Conservation (phyloP, 2,329 filamentous ascomycete genomes). For the Calonectria crousiana region DNA sequence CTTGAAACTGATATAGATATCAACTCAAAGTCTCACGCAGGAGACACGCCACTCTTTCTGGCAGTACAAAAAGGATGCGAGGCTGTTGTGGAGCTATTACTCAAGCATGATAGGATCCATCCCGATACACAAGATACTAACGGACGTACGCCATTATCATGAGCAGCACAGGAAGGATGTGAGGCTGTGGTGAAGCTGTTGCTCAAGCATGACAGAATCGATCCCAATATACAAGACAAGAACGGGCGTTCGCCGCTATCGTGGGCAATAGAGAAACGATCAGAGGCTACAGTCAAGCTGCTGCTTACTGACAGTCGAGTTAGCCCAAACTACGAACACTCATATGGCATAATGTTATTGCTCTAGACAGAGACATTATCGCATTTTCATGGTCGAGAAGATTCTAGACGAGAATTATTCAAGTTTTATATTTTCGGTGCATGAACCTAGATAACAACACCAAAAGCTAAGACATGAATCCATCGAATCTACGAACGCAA, state of each 20-base stretch:
- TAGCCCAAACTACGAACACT: neutral
- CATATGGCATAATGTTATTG: too few species aligned
- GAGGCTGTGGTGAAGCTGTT: neutral
- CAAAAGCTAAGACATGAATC: neutral
- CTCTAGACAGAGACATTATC: neutral
- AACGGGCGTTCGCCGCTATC: neutral
- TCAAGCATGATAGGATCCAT: too few species aligned
- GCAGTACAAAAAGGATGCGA: too few species aligned
- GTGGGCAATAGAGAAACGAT: neutral
- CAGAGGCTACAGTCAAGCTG: neutral
- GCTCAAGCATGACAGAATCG: neutral
- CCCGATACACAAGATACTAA: too few species aligned
- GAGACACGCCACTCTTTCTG: too few species aligned
- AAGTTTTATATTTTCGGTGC: accelerated
- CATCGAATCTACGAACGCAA: too few species aligned
- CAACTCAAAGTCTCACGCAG: too few species aligned
- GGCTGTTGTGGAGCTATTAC: too few species aligned
- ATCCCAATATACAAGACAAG: too few species aligned
- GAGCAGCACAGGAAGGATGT: too few species aligned
- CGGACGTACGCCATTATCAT: neutral
- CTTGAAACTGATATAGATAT: too few species aligned
- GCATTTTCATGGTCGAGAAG: neutral
- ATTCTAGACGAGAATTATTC: neutral
- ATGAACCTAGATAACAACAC: neutral
- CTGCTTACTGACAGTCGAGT: neutral